phyloP scores from a whole-genome alignment of 148 eudicot genomes.

The Dysphania ambrosioides region DNA sequence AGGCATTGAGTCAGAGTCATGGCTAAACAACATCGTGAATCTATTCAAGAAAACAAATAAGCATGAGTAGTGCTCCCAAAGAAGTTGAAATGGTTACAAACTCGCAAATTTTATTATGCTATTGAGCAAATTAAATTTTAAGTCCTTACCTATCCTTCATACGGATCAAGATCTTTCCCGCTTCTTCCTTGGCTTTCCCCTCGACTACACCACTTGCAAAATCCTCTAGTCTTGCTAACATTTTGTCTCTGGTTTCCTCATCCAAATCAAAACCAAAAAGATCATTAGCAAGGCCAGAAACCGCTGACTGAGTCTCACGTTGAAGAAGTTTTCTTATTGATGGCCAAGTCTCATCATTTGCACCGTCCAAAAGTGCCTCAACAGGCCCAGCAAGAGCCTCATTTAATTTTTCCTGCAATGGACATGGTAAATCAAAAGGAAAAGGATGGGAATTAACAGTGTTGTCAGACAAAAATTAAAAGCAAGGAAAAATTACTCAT shows the following conservation, averaged over 20 bases:
- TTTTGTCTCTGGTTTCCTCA: constrained; percentile 53
- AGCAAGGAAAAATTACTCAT: neutral
- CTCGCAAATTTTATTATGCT: too few species aligned
- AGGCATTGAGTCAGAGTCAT: constrained; percentile 95
- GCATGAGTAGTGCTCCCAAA: constrained; percentile 21
- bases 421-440: constrained; percentile 6
- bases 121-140: too few species aligned
- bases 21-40: constrained; percentile 80
- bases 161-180: constrained; percentile 75
- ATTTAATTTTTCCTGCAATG: constrained; percentile 61
- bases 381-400: constrained; percentile 83
- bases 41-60: constrained; percentile 32
- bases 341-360: constrained; percentile 89
- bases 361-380: constrained; percentile 93
- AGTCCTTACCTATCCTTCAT: constrained; percentile 83
- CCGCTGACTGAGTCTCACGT: constrained; percentile 75
- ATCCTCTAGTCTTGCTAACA: constrained; percentile 58
- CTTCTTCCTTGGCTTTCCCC: constrained; percentile 85
- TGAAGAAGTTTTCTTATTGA: constrained; percentile 76
- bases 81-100: neutral
- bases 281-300: constrained; percentile 63
- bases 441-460: neutral
- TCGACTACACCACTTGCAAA: constrained; percentile 82
- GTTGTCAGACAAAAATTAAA: neutral
- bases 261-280: constrained; percentile 85